Evolutionary conservation across 192 early-diverging fungal genomes (phyloP).

Genomic region (Mortierella antarctica): DNA sequence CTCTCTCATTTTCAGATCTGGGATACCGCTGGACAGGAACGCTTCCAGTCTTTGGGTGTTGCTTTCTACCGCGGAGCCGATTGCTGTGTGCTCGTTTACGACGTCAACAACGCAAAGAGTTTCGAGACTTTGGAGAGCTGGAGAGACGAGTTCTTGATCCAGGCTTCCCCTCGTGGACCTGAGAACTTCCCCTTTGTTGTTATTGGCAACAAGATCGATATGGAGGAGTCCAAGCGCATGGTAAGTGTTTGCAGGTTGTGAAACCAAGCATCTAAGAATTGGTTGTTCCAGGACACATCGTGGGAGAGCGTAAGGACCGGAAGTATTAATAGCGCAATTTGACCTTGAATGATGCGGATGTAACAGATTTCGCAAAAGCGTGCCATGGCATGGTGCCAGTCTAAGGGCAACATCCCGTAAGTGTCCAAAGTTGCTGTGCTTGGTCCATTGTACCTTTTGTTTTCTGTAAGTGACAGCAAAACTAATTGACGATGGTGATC

Average conservation of each 20-base stretch:
- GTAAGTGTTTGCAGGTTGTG: slow-evolving; percentile 54
- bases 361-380: slow-evolving; percentile 92
- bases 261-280: too few species aligned
- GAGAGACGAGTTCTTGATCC: slow-evolving; percentile 98
- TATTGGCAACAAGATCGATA: slow-evolving; percentile 99
- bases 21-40: slow-evolving; percentile 99
- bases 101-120: slow-evolving; percentile 93
- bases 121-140: slow-evolving; percentile 98
- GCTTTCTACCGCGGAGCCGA: slow-evolving; percentile 99
- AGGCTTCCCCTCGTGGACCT: slow-evolving; percentile 92
- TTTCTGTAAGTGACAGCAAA: neutral
- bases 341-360: neutral
- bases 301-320: too few species aligned
- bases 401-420: slow-evolving; percentile 92
- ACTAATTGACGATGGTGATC: neutral
- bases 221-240: slow-evolving; percentile 93
- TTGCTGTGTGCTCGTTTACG: slow-evolving; percentile 97
- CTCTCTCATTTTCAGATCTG: slow-evolving; percentile 75
- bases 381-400: slow-evolving; percentile 95
- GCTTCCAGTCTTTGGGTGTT: slow-evolving; percentile 98
- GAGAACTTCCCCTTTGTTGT: slow-evolving; percentile 99
- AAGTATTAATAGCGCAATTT: too few species aligned
- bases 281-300: too few species aligned
- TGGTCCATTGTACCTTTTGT: slow-evolving; percentile 5
- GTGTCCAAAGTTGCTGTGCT: neutral